Conservation (phyloP, 257 asterid genomes). For the Buddleja alternifolia region DNA sequence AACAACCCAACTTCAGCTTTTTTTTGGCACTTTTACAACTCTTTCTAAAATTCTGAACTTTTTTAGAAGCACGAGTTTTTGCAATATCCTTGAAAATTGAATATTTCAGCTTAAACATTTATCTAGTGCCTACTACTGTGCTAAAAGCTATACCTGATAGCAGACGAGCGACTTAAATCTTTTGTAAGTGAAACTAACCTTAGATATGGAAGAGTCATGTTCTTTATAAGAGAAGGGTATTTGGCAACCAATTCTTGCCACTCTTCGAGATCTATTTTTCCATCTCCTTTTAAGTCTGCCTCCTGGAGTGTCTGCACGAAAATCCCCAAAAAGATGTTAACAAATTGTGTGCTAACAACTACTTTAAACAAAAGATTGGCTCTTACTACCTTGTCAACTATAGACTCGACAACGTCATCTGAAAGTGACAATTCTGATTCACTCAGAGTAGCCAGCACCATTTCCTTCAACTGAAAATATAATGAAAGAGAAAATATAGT, state of each 20-base stretch:
- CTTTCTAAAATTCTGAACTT: too few relatives aligned
- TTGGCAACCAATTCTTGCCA: constrained; percentile 80
- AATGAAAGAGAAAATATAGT: background rate
- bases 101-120: too few relatives aligned
- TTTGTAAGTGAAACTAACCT: constrained; percentile 46
- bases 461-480: constrained; percentile 58
- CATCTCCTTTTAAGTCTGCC: constrained; percentile 72
- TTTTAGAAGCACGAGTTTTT: too few relatives aligned
- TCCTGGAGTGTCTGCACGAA: constrained; percentile 52
- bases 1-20: too few relatives aligned
- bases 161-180: too few relatives aligned
- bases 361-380: background rate
- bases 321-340: background rate
- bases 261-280: constrained; percentile 82
- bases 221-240: constrained; percentile 83
- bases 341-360: background rate
- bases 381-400: constrained; percentile 59
- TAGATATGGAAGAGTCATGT: constrained; percentile 87
- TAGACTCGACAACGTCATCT: constrained; percentile 57
- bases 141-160: too few relatives aligned
- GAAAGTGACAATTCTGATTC: constrained; percentile 56
- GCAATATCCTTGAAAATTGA: too few relatives aligned
- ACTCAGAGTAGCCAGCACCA: constrained; percentile 64
- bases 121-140: too few relatives aligned
- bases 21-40: too few relatives aligned